Base-by-base conservation (phyloP, 495 filamentous ascomycete species). In the Podospora conica region DNA sequence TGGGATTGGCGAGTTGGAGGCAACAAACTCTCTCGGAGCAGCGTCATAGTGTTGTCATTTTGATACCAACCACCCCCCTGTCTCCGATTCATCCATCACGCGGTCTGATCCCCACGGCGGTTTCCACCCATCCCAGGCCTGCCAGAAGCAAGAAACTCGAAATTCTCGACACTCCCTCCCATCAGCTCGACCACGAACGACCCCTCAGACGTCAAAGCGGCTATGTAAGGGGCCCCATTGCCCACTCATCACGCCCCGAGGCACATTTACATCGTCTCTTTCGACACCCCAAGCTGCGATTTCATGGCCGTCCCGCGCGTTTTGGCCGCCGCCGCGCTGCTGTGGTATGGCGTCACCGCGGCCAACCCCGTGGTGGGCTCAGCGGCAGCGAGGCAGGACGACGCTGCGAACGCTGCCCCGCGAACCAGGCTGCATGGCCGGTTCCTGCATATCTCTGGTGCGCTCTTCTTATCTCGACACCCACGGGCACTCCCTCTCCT, bases 391-490 rank as follows among this genome's bases (percentile, higher is more conserved):
- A 29, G 25, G 21, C 61, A 31, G 48, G 21, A 28, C 55, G 65
- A 24, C 22, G 33, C 65, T 18, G 55, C 55, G 7, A 57, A 28
- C 48, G 24, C 62, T 66, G 69, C 71, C 75, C 78, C 74, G 69
- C 79, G 79, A 68, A 82, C 40, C 15, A 48, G 80, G 69, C 78
- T 93, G 74, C 84, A 88, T 66, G 95, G 95, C 69, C 85, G 87
- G 70, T 98, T 98, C 78, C 81, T 98, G 68, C 95, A 98, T 77
- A 91, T 98, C 60, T 96, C 95, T 75, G 94, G 95, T 96, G 82
- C 55, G 81, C 23, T 20, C n/a, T 61, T 20, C 53, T 65, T 66
- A 48, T 57, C 57, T 28, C 25, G 10, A 48, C 40, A n/a, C 40
- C 40, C 40, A n/a, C 40, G 6, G 15, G 15, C n/a, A 7, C 18